Percentiles rank a stretch among this genome's conserved stretches.
Evolutionary conservation across 2,329 filamentous ascomycete species (phyloP).

Genomic region (Penicillium sp.): DNA sequence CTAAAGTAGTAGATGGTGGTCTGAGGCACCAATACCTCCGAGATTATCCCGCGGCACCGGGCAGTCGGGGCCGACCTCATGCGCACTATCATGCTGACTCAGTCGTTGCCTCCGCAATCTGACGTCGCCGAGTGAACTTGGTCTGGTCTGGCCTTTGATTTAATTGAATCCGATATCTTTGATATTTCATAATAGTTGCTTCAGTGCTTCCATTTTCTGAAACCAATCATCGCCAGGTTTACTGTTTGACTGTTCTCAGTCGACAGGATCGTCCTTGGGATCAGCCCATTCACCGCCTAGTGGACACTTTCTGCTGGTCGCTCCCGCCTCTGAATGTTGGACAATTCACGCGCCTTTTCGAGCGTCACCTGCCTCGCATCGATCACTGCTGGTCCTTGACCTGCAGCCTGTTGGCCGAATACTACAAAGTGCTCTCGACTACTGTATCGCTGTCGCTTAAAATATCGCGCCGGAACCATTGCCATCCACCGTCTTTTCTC

Average conservation of each 20-base stretch:
- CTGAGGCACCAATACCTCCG: neutral
- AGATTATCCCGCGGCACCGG: neutral
- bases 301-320: conserved; percentile 4
- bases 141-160: neutral
- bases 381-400: conserved; percentile 11
- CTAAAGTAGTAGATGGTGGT: neutral
- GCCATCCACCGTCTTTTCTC: neutral
- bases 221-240: neutral
- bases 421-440: neutral
- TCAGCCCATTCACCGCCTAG: conserved; percentile 6
- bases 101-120: conserved; percentile 1
- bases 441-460: neutral
- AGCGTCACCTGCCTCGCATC: conserved; percentile 14
- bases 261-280: neutral
- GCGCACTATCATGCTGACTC: conserved; percentile 1
- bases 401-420: neutral
- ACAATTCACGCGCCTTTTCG: conserved; percentile 17
- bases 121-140: neutral
- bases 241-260: neutral
- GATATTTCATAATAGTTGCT: neutral
- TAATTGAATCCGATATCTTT: neutral
- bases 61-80: too few species aligned
- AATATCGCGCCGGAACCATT: neutral
- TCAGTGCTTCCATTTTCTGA: too few species aligned
- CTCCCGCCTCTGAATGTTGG: conserved; percentile 15